phyloP scores from a whole-genome alignment of 2,329 filamentous ascomycete genomes.

The Botrytis cinerea region DNA sequence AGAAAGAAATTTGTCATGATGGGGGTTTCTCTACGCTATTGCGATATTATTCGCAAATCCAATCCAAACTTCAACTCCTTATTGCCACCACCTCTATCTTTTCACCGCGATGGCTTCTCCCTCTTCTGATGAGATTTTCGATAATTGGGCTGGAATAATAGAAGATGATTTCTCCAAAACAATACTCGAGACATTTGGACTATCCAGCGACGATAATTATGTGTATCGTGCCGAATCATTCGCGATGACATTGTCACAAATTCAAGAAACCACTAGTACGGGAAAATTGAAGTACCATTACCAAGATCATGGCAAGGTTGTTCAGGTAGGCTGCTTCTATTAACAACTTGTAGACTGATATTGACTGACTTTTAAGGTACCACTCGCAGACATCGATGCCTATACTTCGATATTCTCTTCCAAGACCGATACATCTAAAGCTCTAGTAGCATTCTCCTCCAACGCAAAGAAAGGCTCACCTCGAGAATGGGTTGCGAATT shows the following conservation, averaged over 20 bases:
- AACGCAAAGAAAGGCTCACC: slow-evolving; percentile 68
- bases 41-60: not conserved
- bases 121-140: slow-evolving; percentile 32
- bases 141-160: slow-evolving; percentile 32
- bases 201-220: slow-evolving; percentile 33
- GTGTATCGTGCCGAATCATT: slow-evolving; percentile 36
- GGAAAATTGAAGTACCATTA: slow-evolving; percentile 34
- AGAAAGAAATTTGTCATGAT: not conserved
- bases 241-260: slow-evolving; percentile 34
- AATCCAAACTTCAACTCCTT: not conserved
- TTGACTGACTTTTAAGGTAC: slow-evolving; percentile 32
- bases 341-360: not conserved
- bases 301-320: slow-evolving; percentile 31
- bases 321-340: slow-evolving; percentile 24
- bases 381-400: slow-evolving; percentile 58
- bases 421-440: slow-evolving; percentile 58
- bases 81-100: not conserved
- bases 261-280: slow-evolving; percentile 28
- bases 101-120: slow-evolving; percentile 11
- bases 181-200: slow-evolving; percentile 32
- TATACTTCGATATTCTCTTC: slow-evolving; percentile 69
- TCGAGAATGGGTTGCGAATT: slow-evolving; percentile 55
- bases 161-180: slow-evolving; percentile 32
- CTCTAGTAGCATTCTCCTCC: slow-evolving; percentile 61
- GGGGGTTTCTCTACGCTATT: not conserved